phyloP scores from a whole-genome alignment of 2,329 filamentous ascomycete species.

The Chrysoporthe puriensis region DNA sequence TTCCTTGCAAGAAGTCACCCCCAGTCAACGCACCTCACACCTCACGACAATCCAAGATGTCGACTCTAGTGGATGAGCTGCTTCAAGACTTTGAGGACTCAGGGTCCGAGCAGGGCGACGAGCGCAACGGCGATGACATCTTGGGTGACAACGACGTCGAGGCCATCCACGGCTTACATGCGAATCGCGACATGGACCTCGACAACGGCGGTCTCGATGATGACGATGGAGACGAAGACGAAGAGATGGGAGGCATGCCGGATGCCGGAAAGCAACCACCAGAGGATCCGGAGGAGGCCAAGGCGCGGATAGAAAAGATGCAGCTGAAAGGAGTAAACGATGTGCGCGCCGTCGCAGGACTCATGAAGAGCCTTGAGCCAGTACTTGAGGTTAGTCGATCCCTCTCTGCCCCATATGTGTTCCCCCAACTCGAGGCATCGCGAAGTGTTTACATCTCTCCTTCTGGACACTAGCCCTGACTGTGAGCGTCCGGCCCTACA shows the following conservation, averaged over 20 bases:
- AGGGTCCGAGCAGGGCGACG: slow-evolving; percentile 73
- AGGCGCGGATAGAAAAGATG: slow-evolving; percentile 83
- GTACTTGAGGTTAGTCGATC: slow-evolving; percentile 74
- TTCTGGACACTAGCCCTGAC: slow-evolving; percentile 70
- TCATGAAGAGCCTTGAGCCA: slow-evolving; percentile 82
- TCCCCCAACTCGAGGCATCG: slow-evolving; percentile 35
- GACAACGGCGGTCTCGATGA: slow-evolving; percentile 63
- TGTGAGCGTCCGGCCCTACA: slow-evolving; percentile 56
- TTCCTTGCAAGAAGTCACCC: not conserved
- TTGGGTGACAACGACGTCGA: slow-evolving; percentile 49
- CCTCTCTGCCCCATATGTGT: slow-evolving; percentile 17
- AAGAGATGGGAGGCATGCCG: slow-evolving; percentile 55
- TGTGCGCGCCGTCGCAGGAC: slow-evolving; percentile 74
- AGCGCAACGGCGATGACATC: slow-evolving; percentile 54
- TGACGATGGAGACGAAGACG: slow-evolving; percentile 64
- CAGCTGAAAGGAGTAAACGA: slow-evolving; percentile 74
- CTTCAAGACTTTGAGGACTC: slow-evolving; percentile 90
- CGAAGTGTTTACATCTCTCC: slow-evolving; percentile 66
- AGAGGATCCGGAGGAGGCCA: slow-evolving; percentile 70
- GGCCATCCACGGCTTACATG: slow-evolving; percentile 41
- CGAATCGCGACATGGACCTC: slow-evolving; percentile 56
- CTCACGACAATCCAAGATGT: slow-evolving; percentile 59
- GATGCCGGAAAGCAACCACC: slow-evolving; percentile 53
- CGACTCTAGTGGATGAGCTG: slow-evolving; percentile 89
- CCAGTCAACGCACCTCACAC: not conserved